Base-by-base conservation (phyloP, 2,329 filamentous ascomycete species). In the Amesomyces nigricolor region DNA sequence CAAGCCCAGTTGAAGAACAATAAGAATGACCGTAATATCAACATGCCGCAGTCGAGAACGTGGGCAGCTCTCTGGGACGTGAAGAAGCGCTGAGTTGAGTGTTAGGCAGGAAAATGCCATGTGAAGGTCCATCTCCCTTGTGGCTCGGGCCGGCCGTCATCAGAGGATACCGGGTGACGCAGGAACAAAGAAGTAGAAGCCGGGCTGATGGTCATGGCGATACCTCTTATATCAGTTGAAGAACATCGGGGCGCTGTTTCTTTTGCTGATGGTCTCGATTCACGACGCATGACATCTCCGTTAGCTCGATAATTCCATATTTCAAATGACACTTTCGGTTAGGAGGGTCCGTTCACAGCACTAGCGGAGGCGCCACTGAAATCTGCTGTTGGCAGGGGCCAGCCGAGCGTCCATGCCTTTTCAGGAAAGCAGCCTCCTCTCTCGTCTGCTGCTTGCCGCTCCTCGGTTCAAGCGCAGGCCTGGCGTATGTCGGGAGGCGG, bases 361-460 rank as follows among this genome's bases (percentile, higher is more conserved):
- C 35, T 40, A 16, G 47, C 46, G 37, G 14, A 30, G 13, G 47
- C 56, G 52, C 56, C 56, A 58, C 52, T 58, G 52, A 46, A 49
- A 52, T 58, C 52, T 52, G 47, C 47, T 43, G n/a, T 13, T 50
- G 46, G 26, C 55, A 39, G 44, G 54, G 54, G 39, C 8, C 9
- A 44, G 16, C n/a, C 8, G 10, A 17, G 5, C 14, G 40, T 8
- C 51, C 46, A 47, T 47, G 38, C 45, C 53, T 50, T 40, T 52
- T 44, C 10, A 13, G 49, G 48, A 44, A 45, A 16, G 16, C 22
- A 26, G 22, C 37, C 38, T 43, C 4, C 19, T n/a, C 35, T 26
- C 42, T 42, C 43, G 30, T 39, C 32, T 35, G 39, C 11, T 30
- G 30, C 8, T 26, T 26, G 32, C 9, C 11, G 32, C 32, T 35